phyloP scores from a whole-genome alignment of 495 filamentous ascomycete genomes.

The Podospora didyma region DNA sequence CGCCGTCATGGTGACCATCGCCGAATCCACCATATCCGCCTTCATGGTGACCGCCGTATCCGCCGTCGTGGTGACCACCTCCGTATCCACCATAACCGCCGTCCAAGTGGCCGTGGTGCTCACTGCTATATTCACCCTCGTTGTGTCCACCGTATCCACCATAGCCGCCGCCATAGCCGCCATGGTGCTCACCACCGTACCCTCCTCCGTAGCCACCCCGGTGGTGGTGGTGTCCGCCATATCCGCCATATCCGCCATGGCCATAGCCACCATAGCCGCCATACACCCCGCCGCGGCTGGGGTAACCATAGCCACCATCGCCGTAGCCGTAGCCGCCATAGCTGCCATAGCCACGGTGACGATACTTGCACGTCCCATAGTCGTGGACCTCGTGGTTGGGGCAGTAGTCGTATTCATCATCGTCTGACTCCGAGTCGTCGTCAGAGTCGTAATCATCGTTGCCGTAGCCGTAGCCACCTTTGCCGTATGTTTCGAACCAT shows the following conservation, averaged over 20 bases:
- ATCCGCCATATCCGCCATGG: not conserved
- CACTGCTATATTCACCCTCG: not conserved
- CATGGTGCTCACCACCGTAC: constrained; percentile 1
- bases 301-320: constrained; percentile 1
- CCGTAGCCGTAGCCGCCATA: not conserved
- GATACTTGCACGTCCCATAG: not conserved
- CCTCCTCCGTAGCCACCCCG: not conserved
- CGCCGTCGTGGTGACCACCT: not conserved
- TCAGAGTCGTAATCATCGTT: not conserved
- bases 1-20: not conserved
- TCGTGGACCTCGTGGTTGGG: not conserved
- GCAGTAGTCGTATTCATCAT: constrained; percentile 7
- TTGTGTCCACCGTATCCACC: not conserved
- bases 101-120: not conserved
- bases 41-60: not conserved
- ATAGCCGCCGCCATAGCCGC: not conserved
- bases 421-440: constrained; percentile 9
- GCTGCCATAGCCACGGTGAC: constrained; percentile 4
- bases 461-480: not conserved
- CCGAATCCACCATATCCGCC: not conserved
- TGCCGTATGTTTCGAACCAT: constrained; percentile 7
- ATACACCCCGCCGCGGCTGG: constrained; percentile 2
- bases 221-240: not conserved
- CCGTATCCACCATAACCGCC: no score
- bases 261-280: constrained; percentile 1